These are phyloP conservation scores for Chrysanthemum seticuspe DNA, from an alignment of 129 eudicot genomes.

Conservation along the genomic window DNA sequence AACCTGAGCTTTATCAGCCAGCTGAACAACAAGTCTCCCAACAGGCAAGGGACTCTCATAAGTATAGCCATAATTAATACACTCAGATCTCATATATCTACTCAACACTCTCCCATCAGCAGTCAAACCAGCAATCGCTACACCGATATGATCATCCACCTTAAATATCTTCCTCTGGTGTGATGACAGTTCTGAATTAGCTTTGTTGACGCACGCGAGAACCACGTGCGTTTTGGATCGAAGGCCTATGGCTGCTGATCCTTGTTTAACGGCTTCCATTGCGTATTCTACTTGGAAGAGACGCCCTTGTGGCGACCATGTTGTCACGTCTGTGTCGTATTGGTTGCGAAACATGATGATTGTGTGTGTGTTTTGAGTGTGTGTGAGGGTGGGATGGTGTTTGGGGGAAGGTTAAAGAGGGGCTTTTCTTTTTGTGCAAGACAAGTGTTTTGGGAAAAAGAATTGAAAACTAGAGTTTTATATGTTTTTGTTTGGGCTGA, in stretches of 20 bases:
- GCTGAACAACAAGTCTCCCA: conserved; percentile 94
- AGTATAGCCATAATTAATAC: conserved; percentile 68
- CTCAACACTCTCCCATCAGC: conserved; percentile 96
- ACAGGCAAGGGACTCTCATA: conserved; percentile 89
- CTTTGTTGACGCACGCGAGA: conserved; percentile 84
- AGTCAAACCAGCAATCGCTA: conserved; percentile 95
- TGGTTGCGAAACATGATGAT: conserved; percentile 78
- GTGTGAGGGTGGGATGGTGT: conserved; percentile 11
- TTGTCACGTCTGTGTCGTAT: conserved; percentile 81
- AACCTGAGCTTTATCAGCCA: conserved; percentile 99
- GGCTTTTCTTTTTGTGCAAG: conserved; percentile 75
- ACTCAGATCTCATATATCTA: conserved; percentile 90
- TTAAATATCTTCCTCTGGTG: conserved; percentile 98
- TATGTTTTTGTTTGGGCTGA: not conserved
- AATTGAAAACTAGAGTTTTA: not conserved
- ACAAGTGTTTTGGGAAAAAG: conserved; percentile 14
- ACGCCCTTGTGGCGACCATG: conserved; percentile 96
- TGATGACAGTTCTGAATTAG: conserved; percentile 87
- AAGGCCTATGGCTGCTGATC: conserved; percentile 94
- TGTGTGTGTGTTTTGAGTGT: not conserved
- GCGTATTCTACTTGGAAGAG: conserved; percentile 97
- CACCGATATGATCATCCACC: conserved; percentile 97
- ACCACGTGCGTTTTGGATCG: conserved; percentile 96
- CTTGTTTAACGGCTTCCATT: conserved; percentile 99
- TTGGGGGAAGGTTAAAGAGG: conserved; percentile 8